phyloP scores from a whole-genome alignment of 148 eudicot genomes.

The Camellia lanceoleosa region DNA sequence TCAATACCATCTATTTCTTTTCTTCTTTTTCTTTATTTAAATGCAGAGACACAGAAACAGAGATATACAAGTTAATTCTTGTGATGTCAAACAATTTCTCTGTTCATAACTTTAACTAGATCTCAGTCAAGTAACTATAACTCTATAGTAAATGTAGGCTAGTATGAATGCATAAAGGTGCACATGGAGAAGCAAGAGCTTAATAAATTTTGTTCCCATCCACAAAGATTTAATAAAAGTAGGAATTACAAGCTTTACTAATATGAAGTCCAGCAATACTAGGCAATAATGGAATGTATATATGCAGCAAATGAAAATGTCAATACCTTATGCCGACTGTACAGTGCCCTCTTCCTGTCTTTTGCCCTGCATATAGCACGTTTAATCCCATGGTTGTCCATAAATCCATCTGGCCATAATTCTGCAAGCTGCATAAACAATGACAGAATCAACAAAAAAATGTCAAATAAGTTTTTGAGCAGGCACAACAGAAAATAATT shows the following conservation, averaged over 20 bases:
- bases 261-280: not conserved
- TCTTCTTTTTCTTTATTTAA: not conserved
- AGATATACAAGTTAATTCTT: too few relatives aligned
- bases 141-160: not conserved
- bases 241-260: not conserved
- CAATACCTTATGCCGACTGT: slow-evolving; percentile 63
- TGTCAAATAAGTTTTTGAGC: not conserved
- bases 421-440: slow-evolving; percentile 70
- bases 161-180: not conserved
- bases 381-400: slow-evolving; percentile 96
- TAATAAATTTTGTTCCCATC: not conserved
- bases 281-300: not conserved
- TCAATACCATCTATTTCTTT: not conserved
- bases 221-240: not conserved
- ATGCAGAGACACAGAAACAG: not conserved
- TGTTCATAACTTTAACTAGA: not conserved
- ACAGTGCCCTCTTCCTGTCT: slow-evolving; percentile 58
- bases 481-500: not conserved
- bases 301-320: slow-evolving; percentile 12
- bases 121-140: not conserved
- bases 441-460: not conserved
- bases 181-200: not conserved
- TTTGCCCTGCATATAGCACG: slow-evolving; percentile 93
- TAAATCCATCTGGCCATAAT: slow-evolving; percentile 87
- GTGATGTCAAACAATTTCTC: not conserved